Conservation (phyloP, 139 green algal genomes). For the Raphidocelis subcapitata region DNA sequence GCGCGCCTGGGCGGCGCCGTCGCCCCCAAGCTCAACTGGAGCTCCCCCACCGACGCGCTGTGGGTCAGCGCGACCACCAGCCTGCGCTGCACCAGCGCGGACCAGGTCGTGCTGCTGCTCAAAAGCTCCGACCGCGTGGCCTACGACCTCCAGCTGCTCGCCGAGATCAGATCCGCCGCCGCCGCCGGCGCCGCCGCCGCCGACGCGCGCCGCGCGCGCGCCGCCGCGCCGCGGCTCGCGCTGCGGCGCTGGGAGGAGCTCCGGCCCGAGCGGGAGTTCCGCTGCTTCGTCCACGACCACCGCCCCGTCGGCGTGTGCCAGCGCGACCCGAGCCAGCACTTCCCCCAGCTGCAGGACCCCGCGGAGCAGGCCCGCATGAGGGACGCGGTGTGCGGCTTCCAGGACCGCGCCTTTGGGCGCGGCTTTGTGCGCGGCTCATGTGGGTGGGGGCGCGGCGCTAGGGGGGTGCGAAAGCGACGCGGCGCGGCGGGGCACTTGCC, state of each 20-base stretch:
- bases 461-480: not conserved
- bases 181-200: not conserved
- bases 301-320: conserved; percentile 68
- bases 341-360: conserved; percentile 40
- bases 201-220: too few relatives aligned
- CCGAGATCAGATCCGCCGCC: conserved; percentile 1
- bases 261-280: conserved; percentile 84
- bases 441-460: conserved; percentile 5
- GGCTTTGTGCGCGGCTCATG: conserved; percentile 44
- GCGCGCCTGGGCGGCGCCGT: conserved; percentile 67
- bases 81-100: conserved; percentile 39
- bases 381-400: conserved; percentile 7
- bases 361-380: not conserved
- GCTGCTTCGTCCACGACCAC: conserved; percentile 81
- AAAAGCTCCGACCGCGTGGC: conserved; percentile 85
- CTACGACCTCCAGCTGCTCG: conserved; percentile 70
- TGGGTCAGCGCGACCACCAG: conserved; percentile 65
- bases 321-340: conserved; percentile 76
- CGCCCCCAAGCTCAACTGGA: conserved; percentile 93
- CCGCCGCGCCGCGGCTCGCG: conserved; percentile 59
- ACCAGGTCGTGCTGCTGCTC: conserved; percentile 86
- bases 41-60: conserved; percentile 80
- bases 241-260: conserved; percentile 81
- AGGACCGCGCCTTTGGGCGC: conserved; percentile 17
- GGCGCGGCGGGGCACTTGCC: not conserved